Conservation (phyloP, 305 asterid genomes). For the Euphrasia arctica region DNA sequence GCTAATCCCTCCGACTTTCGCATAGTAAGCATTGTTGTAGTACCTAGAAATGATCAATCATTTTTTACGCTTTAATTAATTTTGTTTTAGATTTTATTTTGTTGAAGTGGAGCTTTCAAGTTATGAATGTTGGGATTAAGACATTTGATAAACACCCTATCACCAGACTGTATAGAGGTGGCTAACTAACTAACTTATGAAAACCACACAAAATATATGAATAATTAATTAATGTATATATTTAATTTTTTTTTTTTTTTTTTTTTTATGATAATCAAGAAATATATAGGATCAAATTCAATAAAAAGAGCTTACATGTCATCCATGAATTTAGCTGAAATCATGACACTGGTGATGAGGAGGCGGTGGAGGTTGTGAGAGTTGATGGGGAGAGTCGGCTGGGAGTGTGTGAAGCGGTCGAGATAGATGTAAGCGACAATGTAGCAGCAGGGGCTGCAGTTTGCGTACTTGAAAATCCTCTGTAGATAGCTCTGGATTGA, state of each 20-base stretch:
- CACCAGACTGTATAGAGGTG: slow-evolving; percentile 60
- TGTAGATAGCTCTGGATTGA: slow-evolving; percentile 70
- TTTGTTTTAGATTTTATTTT: slow-evolving; percentile 38
- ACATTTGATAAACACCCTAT: slow-evolving; percentile 16
- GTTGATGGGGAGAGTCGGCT: slow-evolving; percentile 67
- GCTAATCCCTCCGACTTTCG: slow-evolving; percentile 96
- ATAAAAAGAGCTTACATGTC: slow-evolving; percentile 59
- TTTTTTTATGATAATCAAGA: neutral
- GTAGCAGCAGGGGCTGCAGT: slow-evolving; percentile 93
- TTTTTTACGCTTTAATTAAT: slow-evolving; percentile 17
- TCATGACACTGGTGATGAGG: slow-evolving; percentile 89
- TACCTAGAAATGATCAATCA: slow-evolving; percentile 45
- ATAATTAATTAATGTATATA: neutral
- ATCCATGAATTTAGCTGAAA: slow-evolving; percentile 97
- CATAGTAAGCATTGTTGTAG: slow-evolving; percentile 92
- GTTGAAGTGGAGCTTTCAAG: no score
- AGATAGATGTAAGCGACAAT: slow-evolving; percentile 90
- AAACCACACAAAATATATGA: slow-evolving; percentile 25
- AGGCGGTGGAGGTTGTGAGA: slow-evolving; percentile 82
- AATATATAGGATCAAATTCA: neutral
- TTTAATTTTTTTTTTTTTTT: neutral
- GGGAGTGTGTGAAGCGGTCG: slow-evolving; percentile 80
- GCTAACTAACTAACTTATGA: slow-evolving; percentile 69
- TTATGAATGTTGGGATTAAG: no score
- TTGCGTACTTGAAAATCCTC: slow-evolving; percentile 86